Evolutionary conservation across 345 rosid species (phyloP), one percentile per base, ranked within the genome.

Genomic region (Eucalyptus sp.): DNA sequence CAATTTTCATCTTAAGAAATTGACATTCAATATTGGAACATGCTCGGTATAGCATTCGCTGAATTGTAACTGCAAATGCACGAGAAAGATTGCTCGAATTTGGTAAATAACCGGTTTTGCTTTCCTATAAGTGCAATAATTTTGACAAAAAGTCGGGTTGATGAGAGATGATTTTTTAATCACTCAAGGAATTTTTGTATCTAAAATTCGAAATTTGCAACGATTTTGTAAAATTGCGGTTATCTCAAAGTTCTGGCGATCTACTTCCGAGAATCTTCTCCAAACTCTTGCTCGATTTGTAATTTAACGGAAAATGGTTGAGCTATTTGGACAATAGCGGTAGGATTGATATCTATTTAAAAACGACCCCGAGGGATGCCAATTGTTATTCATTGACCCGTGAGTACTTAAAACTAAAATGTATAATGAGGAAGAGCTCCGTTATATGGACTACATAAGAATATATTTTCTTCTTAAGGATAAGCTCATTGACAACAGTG

Each of bases 401-500:
- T 17, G 37, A 33, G 44, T 68, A 68, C 24, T 68, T 68, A 68
- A 31, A 27, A 31, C 24, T 9, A 33, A 33, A 0, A 0, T 68
- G 24, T 68, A 33, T 68, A 0, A 33, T n/a, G 8, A 68, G 43
- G 24, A 33, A 17, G 20, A 31, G 44, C 43, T 33, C 44, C 44
- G 0, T 8, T 4, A 17, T 2, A 16, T 1, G 43, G 13, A 0
- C 80, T 33, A 31, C 43, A 68, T 17, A 8, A 68, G 80, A 31
- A 68, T 0, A 31, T 10, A 10, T 68, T 33, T 33, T 68, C 17
- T 68, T 16, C 68, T 31, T 33, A 33, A 68, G 44, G 80, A 31
- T 16, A 33, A 33, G 24, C 80, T 33, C 80, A 68, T 33, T 68
- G 43, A 4, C 37, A n/a, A n/a, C 37, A n/a, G 14, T n/a, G 17